Evolutionary conservation across 352 stramenopile genomes (phyloP).

Genomic region (Stramenopiles sp.): DNA sequence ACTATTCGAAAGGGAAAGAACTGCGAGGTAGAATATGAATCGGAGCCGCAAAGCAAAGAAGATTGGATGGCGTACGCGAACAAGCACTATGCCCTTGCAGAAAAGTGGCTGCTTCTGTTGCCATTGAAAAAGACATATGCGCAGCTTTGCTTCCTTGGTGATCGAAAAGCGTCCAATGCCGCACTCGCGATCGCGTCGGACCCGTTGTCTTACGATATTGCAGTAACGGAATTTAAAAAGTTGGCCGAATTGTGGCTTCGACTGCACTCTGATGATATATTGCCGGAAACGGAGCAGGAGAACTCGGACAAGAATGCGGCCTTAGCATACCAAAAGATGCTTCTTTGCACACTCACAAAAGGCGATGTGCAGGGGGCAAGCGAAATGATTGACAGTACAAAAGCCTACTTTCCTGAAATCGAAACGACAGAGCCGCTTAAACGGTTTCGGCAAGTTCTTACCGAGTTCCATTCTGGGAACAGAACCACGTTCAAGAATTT

Average conservation of each 20-base stretch:
- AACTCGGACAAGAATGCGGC: not conserved
- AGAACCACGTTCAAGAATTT: not conserved
- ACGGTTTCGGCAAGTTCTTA: not conserved
- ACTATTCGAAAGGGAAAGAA: conserved; percentile 2
- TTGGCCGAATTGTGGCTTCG: not conserved
- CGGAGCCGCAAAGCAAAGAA: not conserved
- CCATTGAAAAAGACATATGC: conserved; percentile 11
- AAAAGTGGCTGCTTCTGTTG: not conserved
- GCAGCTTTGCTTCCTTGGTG: not conserved
- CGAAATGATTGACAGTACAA: not conserved
- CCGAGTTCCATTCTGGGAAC: too few species aligned
- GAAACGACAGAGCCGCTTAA: not conserved
- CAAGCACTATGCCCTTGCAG: not conserved
- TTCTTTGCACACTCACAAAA: not conserved
- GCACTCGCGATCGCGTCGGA: not conserved
- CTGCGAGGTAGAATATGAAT: conserved; percentile 2
- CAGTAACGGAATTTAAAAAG: conserved; percentile 1
- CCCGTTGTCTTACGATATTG: not conserved
- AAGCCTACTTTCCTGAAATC: not conserved
- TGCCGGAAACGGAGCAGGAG: not conserved
- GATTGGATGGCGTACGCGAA: not conserved
- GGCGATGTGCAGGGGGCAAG: not conserved
- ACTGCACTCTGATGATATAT: not conserved
- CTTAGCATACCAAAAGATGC: not conserved
- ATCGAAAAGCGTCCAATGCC: not conserved